phyloP scores from a whole-genome alignment of 116 monocot genomes.

The Trichopus zeylanicus region DNA sequence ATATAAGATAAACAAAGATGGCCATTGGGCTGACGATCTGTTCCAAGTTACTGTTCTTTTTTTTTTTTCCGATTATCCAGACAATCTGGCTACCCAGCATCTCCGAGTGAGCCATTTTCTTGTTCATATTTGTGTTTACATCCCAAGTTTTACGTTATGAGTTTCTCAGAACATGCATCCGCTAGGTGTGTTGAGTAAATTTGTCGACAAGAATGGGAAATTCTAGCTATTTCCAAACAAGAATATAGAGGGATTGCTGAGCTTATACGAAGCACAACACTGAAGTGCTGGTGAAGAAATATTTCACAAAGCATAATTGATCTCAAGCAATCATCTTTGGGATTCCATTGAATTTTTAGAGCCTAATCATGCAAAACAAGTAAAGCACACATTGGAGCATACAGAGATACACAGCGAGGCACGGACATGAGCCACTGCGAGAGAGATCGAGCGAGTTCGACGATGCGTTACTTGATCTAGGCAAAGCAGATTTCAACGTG shows the following conservation, averaged over 20 bases:
- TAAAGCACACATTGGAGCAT: constrained; percentile 29
- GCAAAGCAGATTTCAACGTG: constrained; percentile 22
- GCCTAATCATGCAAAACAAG: constrained; percentile 2
- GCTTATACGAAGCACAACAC: constrained; percentile 39
- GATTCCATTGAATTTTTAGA: neutral
- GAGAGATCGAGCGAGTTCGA: neutral
- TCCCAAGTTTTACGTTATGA: no score
- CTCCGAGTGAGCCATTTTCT: no score
- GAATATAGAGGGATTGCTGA: constrained; percentile 26
- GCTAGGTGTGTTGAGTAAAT: constrained; percentile 25
- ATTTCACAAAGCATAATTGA: constrained; percentile 13
- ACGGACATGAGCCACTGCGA: no score
- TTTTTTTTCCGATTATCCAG: no score
- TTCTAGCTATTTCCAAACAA: constrained; percentile 11
- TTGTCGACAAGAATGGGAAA: constrained; percentile 15
- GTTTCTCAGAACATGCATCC: no score
- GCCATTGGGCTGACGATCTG: no score
- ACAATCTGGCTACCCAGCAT: no score
- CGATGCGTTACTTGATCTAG: constrained; percentile 14
- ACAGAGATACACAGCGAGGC: constrained; percentile 13
- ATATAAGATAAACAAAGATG: no score
- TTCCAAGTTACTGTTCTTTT: no score
- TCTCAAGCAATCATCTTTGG: constrained; percentile 16
- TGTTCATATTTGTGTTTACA: no score
- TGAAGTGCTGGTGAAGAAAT: constrained; percentile 23